These are phyloP conservation scores for Leishmania turanica DNA, from an alignment of 208 protist species.

Conservation along the genomic window DNA sequence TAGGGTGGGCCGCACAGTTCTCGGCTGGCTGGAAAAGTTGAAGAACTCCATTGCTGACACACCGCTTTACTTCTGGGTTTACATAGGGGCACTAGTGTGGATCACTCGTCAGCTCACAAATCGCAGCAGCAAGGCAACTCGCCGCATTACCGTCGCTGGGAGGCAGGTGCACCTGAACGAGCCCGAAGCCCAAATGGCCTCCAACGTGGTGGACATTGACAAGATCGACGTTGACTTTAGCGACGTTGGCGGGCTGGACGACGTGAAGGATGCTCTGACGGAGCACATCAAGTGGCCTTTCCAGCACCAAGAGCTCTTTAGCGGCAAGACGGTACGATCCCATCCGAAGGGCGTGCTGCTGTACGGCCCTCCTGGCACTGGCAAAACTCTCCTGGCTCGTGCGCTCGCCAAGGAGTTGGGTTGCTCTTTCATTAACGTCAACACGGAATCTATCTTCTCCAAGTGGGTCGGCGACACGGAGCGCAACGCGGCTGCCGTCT, in stretches of 20 bases:
- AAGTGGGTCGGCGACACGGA: conserved; percentile 97
- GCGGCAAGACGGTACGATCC: conserved; percentile 72
- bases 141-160: conserved; percentile 49
- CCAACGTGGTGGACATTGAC: conserved; percentile 68
- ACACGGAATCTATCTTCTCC: conserved; percentile 80
- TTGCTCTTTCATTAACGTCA: conserved; percentile 99
- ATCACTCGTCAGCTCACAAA: conserved; percentile 55
- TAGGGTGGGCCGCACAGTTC: conserved; percentile 24
- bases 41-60: conserved; percentile 39
- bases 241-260: conserved; percentile 77
- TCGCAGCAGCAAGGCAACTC: conserved; percentile 39
- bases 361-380: conserved; percentile 99
- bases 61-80: conserved; percentile 76
- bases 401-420: conserved; percentile 99
- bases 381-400: conserved; percentile 99
- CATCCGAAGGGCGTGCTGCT: conserved; percentile 99
- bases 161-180: conserved; percentile 46
- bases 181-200: conserved; percentile 70
- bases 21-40: conserved; percentile 24
- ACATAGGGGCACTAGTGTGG: conserved; percentile 65
- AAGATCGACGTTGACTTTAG: conserved; percentile 66
- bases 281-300: conserved; percentile 91
- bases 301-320: conserved; percentile 75
- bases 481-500: conserved; percentile 93
- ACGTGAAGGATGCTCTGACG: conserved; percentile 71